A percentile compares a stretch with the other conserved stretches of the same genome.
These are phyloP conservation scores for Trametes sanguinea DNA, from an alignment of 768 basidiomycete species.

Conservation along the genomic window DNA sequence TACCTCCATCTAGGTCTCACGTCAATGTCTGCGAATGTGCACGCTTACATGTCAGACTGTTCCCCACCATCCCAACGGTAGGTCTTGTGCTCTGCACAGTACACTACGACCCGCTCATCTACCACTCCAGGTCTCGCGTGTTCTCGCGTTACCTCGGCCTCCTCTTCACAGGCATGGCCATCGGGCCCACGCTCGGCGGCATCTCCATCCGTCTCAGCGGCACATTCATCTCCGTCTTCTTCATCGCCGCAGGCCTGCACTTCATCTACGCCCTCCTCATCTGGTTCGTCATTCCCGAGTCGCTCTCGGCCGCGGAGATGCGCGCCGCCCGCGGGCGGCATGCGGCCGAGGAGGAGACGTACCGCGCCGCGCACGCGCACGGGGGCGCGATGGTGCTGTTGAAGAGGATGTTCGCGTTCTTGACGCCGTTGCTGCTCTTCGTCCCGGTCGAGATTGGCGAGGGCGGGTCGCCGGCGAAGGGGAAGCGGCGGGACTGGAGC, in stretches of 20 bases:
- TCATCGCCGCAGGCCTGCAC: slow-evolving; percentile 56
- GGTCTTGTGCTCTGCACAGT: neutral
- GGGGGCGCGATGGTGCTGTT: slow-evolving; percentile 33
- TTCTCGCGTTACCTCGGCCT: slow-evolving; percentile 71
- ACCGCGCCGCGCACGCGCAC: slow-evolving; percentile 23
- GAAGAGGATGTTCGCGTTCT: slow-evolving; percentile 56
- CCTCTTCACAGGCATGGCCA: slow-evolving; percentile 69
- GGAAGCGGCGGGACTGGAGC: slow-evolving; percentile 60
- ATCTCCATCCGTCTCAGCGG: slow-evolving; percentile 61
- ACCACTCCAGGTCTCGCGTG: slow-evolving; percentile 51
- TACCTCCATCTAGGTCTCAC: slow-evolving; percentile 13
- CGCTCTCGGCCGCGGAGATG: slow-evolving; percentile 58
- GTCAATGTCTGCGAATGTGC: slow-evolving; percentile 47
- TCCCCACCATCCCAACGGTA: slow-evolving; percentile 57
- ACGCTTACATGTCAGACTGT: slow-evolving; percentile 74
- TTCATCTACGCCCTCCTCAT: slow-evolving; percentile 49
- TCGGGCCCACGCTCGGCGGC: slow-evolving; percentile 76
- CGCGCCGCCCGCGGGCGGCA: slow-evolving; percentile 40
- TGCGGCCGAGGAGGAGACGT: slow-evolving; percentile 35
- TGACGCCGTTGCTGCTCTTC: slow-evolving; percentile 72
- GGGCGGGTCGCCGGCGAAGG: slow-evolving; percentile 43
- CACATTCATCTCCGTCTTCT: slow-evolving; percentile 67
- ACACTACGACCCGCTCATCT: neutral
- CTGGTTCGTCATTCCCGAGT: slow-evolving; percentile 75
- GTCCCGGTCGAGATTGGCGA: slow-evolving; percentile 40